These are phyloP conservation scores for Trifolium subterraneum DNA, from an alignment of 306 rosid species.

Conservation along the genomic window DNA sequence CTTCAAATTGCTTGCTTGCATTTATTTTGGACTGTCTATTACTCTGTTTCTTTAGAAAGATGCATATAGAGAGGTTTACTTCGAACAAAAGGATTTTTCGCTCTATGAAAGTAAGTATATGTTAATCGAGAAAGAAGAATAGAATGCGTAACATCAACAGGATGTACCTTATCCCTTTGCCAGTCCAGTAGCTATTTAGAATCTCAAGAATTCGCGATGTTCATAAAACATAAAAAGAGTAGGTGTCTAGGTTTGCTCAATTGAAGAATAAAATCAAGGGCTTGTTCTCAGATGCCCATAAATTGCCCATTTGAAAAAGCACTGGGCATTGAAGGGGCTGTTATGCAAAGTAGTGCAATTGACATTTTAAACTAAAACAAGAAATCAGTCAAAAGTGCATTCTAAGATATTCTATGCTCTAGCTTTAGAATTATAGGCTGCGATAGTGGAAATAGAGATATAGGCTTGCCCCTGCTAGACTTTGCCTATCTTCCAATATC, in stretches of 20 bases:
- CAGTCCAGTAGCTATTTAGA: background rate
- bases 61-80: constrained; percentile 21
- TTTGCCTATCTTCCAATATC: background rate
- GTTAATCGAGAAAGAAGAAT: background rate
- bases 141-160: background rate
- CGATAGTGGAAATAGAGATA: background rate
- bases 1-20: constrained; percentile 1
- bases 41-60: constrained; percentile 12
- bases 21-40: background rate
- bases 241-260: background rate
- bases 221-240: background rate
- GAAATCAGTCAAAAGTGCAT: background rate
- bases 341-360: background rate
- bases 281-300: background rate
- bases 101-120: background rate
- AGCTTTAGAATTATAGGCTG: background rate
- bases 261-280: background rate
- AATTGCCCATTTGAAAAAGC: background rate
- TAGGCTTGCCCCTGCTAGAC: background rate
- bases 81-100: background rate
- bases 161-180: background rate
- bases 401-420: background rate
- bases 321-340: background rate
- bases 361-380: background rate
- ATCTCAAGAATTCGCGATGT: background rate